A percentile compares a stretch with the other conserved stretches of the same genome.
Conservation (phyloP, 2,329 filamentous ascomycete genomes). For the Colletotrichum truncatum region DNA sequence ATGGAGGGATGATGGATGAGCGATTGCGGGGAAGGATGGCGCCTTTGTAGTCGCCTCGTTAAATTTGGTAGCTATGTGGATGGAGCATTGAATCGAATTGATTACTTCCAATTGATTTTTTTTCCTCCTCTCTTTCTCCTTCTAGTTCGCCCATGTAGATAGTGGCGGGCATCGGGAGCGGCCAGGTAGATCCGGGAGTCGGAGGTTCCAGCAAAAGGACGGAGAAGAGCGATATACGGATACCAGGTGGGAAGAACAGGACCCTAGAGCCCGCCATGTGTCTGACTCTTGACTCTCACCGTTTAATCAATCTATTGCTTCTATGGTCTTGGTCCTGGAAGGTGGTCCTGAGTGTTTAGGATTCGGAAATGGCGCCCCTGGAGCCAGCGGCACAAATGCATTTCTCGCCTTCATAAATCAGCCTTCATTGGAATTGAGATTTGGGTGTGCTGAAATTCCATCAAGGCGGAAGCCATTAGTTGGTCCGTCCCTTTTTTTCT, state of each 20-base stretch:
- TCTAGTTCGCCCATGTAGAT: neutral
- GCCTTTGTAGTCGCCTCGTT: no score
- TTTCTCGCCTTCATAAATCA: neutral
- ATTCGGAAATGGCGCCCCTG: conserved; percentile 3
- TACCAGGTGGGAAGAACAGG: neutral
- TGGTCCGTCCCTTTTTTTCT: no score
- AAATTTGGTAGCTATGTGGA: conserved; percentile 1
- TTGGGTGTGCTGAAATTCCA: no score
- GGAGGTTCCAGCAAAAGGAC: no score
- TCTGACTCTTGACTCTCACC: conserved; percentile 21
- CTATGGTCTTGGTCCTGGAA: conserved; percentile 21
- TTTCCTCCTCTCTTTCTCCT: neutral
- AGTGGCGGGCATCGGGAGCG: neutral
- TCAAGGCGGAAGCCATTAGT: neutral
- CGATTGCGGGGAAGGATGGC: conserved; percentile 23
- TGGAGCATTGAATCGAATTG: conserved; percentile 12
- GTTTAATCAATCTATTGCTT: conserved; percentile 22
- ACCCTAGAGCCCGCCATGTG: neutral
- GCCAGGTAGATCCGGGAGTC: neutral
- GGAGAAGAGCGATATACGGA: no score
- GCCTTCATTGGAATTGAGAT: neutral
- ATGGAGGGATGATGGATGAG: conserved; percentile 9
- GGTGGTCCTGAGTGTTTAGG: conserved; percentile 6
- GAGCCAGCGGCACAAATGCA: neutral
- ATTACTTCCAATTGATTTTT: neutral